phyloP scores from a whole-genome alignment of 1,284 basidiomycete species.

The Ceratobasidium sp. region DNA sequence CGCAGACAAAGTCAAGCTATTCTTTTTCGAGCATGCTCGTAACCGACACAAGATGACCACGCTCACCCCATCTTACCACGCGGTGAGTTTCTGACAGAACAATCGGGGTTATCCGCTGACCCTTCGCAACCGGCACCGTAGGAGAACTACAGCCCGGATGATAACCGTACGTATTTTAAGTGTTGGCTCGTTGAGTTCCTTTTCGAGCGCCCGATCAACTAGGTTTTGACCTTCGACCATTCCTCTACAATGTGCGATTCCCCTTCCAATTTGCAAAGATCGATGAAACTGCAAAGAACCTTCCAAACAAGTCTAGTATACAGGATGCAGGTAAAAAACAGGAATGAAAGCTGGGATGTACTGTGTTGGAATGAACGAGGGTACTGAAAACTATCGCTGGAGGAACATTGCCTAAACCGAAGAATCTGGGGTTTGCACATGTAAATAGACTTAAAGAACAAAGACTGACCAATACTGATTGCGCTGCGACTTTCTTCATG shows the following conservation, averaged over 20 bases:
- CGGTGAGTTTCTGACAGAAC: conserved; percentile 60
- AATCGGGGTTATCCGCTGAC: conserved; percentile 7
- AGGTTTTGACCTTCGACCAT: conserved; percentile 96
- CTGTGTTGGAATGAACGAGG: conserved; percentile 12
- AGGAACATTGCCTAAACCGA: conserved; percentile 38
- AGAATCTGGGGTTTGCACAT: conserved; percentile 28
- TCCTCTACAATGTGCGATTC: conserved; percentile 93
- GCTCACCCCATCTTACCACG: conserved; percentile 94
- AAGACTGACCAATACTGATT: conserved; percentile 71
- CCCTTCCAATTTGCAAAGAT: conserved; percentile 97
- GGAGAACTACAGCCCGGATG: conserved; percentile 96
- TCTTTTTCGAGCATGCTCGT: conserved; percentile 96
- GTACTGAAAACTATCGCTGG: conserved; percentile 28
- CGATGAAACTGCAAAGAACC: conserved; percentile 76
- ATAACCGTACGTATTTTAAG: conserved; percentile 77
- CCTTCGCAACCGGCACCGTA: conserved; percentile 48
- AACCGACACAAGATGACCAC: conserved; percentile 99
- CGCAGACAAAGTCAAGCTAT: conserved; percentile 95
- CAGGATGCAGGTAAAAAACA: conserved; percentile 42
- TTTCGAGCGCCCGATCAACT: conserved; percentile 25
- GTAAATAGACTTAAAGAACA: conserved; percentile 52
- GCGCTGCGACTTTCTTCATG: conserved; percentile 84
- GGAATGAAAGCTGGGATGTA: conserved; percentile 4
- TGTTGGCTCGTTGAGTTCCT: not conserved
- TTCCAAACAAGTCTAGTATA: conserved; percentile 72